Evolutionary conservation across 1,139 yeast species (phyloP), one percentile per base, ranked within the genome.

Genomic region (Yamadazyma dushanensis): DNA sequence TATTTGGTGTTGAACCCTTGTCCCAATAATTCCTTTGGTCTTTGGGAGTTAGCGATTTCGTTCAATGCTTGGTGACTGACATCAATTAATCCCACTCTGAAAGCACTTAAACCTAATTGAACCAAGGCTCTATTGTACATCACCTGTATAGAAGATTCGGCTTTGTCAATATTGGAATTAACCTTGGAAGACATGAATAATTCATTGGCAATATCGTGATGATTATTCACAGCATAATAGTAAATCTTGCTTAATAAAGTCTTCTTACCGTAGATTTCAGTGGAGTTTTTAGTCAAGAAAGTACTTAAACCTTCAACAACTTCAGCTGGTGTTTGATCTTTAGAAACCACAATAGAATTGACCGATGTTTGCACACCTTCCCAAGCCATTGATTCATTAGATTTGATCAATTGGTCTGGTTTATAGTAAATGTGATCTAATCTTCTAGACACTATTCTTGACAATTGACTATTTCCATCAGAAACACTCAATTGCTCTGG

Each of bases 71-170:
- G 92, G 63, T 89, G 95, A 41, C 94, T 76, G 59, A 94, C 98
- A 51, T 76, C 78, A 53, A 90, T 82, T 49, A 85, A 75, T 21
- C 97, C 97, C 36, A 78, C 68, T 62, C 96, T 83, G 81, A 94
- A 94, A 13, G 98, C 98, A 61, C 95, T 82, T 49, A 94, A 75
- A 42, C 98, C 99, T 48, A 94, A 77, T 67, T 94, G 98, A 44
- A 89, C 97, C 50, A 94, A 76, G 11, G 96, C 89, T 63, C 99
- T 79, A 73, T 94, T 94, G 73, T 88, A 94, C 54, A 88, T 75
- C 39, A 92, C 90, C 73, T 92, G 98, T 50, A 92, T 70, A 30
- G 82, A 70, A 26, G 95, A 80, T 53, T 92, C 97, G 31, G 95
- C 83, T 35, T 80, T 76, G 63, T 87, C 88, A 53, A 92, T 87